Conservation (phyloP, 1,284 basidiomycete genomes). For the Anthracocystis walkeri region DNA sequence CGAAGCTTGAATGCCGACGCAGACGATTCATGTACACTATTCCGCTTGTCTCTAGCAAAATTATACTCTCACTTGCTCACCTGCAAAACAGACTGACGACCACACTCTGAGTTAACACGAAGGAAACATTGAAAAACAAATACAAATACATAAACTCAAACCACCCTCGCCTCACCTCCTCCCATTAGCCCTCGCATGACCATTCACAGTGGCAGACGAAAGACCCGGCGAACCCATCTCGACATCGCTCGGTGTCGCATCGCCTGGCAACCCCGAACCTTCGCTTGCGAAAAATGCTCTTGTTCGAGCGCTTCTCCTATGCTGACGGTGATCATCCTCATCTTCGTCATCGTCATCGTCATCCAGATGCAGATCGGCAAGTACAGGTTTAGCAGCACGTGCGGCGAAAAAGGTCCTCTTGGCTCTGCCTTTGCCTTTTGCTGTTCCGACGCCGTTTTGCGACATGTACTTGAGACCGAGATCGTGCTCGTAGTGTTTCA, state of each 20-base stretch:
- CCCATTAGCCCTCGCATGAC: constrained; percentile 19
- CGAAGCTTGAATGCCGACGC: constrained; percentile 17
- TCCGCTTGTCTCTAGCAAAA: background rate
- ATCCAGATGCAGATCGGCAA: constrained; percentile 40
- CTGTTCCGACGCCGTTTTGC: constrained; percentile 39
- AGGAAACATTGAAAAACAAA: background rate
- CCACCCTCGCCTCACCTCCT: constrained; percentile 6
- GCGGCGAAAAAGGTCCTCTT: constrained; percentile 56
- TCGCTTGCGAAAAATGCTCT: constrained; percentile 9
- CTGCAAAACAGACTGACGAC: too few relatives aligned
- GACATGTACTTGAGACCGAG: constrained; percentile 40
- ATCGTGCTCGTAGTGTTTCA: constrained; percentile 42
- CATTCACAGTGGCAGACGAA: constrained; percentile 23
- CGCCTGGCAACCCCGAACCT: constrained; percentile 13
- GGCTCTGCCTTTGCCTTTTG: constrained; percentile 38
- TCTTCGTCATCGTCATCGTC: constrained; percentile 31
- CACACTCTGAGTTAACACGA: background rate
- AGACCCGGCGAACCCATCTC: constrained; percentile 46
- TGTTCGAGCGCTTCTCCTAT: constrained; percentile 8
- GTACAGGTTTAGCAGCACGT: constrained; percentile 45
- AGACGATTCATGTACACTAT: background rate
- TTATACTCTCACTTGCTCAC: background rate
- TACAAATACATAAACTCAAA: constrained; percentile 35
- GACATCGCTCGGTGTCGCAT: constrained; percentile 42
- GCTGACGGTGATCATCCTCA: constrained; percentile 17